phyloP scores from a whole-genome alignment of 345 rosid genomes.

The Trapa incisa region DNA sequence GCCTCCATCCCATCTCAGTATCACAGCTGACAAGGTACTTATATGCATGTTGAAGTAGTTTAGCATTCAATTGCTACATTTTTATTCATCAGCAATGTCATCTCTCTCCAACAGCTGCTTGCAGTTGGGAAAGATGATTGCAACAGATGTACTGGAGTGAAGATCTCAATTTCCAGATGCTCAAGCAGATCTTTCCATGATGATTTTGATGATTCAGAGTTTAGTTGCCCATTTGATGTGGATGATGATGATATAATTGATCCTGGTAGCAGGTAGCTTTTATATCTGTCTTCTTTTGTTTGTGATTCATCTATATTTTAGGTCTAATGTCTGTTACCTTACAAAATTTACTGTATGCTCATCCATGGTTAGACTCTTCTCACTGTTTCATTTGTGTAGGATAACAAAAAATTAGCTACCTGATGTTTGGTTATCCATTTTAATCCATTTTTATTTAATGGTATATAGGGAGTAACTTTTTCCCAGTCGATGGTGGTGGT shows the following conservation, averaged over 20 bases:
- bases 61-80: background rate
- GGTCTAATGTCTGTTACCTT: background rate
- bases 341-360: background rate
- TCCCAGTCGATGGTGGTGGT: background rate
- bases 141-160: slow-evolving; percentile 33
- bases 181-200: slow-evolving; percentile 67
- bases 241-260: slow-evolving; percentile 52
- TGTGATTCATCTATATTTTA: slow-evolving; percentile 4
- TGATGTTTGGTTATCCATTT: background rate
- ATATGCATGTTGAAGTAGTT: slow-evolving; percentile 3
- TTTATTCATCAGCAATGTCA: background rate
- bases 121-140: slow-evolving; percentile 44
- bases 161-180: slow-evolving; percentile 51
- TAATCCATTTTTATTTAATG: background rate
- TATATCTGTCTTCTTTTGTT: background rate
- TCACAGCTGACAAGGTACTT: slow-evolving; percentile 55
- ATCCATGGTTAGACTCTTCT: background rate
- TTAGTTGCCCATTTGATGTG: slow-evolving; percentile 71
- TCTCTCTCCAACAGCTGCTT: slow-evolving; percentile 25
- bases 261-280: slow-evolving; percentile 54
- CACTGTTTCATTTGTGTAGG: background rate
- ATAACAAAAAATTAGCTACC: background rate
- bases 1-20: slow-evolving; percentile 28
- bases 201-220: slow-evolving; percentile 70
- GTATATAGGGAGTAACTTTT: background rate